Conservation (phyloP, 2,329 filamentous ascomycete genomes). For the Lachnellula subtilissima region DNA sequence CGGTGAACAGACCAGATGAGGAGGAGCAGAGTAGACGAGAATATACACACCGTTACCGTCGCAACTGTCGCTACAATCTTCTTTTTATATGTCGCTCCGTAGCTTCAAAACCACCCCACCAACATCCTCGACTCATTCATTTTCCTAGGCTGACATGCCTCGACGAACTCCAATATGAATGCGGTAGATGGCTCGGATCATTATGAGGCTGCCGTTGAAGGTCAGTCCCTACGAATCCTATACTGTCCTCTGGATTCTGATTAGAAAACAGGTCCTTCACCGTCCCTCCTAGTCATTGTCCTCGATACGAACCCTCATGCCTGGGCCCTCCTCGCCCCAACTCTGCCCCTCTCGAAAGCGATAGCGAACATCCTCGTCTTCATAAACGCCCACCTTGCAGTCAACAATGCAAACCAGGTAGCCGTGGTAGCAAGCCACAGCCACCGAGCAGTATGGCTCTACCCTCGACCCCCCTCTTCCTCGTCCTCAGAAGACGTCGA, state of each 20-base stretch:
- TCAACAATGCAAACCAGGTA: slow-evolving; percentile 89
- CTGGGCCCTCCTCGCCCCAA: slow-evolving; percentile 73
- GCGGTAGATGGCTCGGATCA: slow-evolving; percentile 58
- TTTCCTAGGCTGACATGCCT: slow-evolving; percentile 18
- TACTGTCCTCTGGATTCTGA: slow-evolving; percentile 9
- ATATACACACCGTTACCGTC: not conserved
- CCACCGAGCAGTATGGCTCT: slow-evolving; percentile 83
- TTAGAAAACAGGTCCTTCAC: slow-evolving; percentile 45
- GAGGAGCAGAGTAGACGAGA: not conserved
- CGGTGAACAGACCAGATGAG: not conserved
- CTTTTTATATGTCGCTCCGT: not conserved
- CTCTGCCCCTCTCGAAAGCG: slow-evolving; percentile 75
- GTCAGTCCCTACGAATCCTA: slow-evolving; percentile 31
- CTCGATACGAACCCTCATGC: slow-evolving; percentile 96
- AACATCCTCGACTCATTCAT: not conserved
- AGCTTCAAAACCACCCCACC: not conserved
- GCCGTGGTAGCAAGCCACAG: slow-evolving; percentile 87
- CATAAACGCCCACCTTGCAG: slow-evolving; percentile 92
- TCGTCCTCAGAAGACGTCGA: slow-evolving; percentile 46
- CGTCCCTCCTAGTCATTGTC: slow-evolving; percentile 84
- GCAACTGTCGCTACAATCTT: not conserved
- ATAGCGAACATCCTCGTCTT: slow-evolving; percentile 91
- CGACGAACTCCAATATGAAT: slow-evolving; percentile 48
- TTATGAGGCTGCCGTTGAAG: slow-evolving; percentile 43
- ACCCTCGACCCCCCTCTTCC: slow-evolving; percentile 52